Evolutionary conservation across 805 yeast genomes (phyloP).

Genomic region (Metschnikowia santaceciliae): DNA sequence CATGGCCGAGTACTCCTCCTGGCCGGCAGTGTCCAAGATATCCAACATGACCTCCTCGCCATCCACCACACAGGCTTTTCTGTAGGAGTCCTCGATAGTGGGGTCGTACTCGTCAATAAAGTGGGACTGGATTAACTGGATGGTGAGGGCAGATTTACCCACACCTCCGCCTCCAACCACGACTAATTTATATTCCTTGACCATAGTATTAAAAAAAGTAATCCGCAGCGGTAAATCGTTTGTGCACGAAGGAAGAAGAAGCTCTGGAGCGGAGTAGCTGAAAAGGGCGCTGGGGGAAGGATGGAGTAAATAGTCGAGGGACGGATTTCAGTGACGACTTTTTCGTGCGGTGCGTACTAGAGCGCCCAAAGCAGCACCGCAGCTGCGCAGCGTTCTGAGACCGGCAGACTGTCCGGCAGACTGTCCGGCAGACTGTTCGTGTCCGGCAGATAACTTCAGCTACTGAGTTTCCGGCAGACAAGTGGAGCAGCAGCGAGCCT

Average conservation of each 20-base stretch:
- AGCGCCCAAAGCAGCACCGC: no score
- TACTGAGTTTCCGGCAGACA: no score
- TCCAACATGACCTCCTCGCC: slow-evolving; percentile 61
- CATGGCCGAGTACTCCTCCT: slow-evolving; percentile 89
- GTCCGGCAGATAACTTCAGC: no score
- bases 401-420: no score
- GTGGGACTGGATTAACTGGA: slow-evolving; percentile 89
- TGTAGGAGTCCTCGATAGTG: slow-evolving; percentile 88
- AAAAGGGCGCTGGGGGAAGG: neutral
- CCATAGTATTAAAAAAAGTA: slow-evolving; percentile 19
- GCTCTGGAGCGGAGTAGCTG: neutral
- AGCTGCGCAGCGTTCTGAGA: no score
- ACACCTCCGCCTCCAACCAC: slow-evolving; percentile 99
- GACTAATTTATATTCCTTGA: slow-evolving; percentile 83
- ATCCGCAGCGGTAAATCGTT: neutral
- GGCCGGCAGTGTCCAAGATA: slow-evolving; percentile 97
- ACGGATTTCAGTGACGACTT: neutral
- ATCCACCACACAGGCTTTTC: slow-evolving; percentile 85
- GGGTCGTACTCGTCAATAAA: slow-evolving; percentile 98
- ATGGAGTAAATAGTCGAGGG: neutral
- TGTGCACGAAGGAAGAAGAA: neutral
- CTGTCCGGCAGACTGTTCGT: no score
- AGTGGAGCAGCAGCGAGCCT: no score
- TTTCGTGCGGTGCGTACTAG: slow-evolving; percentile 4
- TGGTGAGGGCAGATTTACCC: slow-evolving; percentile 94